Conservation (phyloP, 164 flowering plant genomes). For the Buxus sempervirens region DNA sequence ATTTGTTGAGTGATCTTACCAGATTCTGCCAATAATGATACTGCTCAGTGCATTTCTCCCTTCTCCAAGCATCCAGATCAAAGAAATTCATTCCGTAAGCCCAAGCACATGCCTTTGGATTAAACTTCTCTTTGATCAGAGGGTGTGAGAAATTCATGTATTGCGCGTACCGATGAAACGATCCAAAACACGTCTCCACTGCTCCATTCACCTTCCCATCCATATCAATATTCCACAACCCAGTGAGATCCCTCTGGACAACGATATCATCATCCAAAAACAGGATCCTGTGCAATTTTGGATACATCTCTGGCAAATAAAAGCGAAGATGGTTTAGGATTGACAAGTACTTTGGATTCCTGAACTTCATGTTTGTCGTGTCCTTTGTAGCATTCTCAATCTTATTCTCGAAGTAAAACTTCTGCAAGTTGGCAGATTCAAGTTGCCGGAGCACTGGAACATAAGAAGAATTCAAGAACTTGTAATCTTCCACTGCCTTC, state of each 20-base stretch:
- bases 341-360: conserved; percentile 30
- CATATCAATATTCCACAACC: conserved; percentile 33
- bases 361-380: conserved; percentile 29
- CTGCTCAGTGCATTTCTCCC: conserved; percentile 27
- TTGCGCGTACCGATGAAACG: conserved; percentile 32
- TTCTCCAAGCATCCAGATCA: conserved; percentile 36
- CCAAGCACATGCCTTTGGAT: conserved; percentile 33
- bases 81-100: conserved; percentile 35
- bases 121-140: conserved; percentile 27
- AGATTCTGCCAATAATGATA: conserved; percentile 36
- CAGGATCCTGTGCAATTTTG: conserved; percentile 29
- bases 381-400: conserved; percentile 33
- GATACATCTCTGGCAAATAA: conserved; percentile 32
- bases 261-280: conserved; percentile 34
- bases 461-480: conserved; percentile 31
- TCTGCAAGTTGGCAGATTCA: conserved; percentile 30
- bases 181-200: conserved; percentile 36
- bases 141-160: conserved; percentile 35
- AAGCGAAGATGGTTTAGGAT: conserved; percentile 31
- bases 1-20: conserved; percentile 9
- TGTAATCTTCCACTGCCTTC: conserved; percentile 33
- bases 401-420: conserved; percentile 31
- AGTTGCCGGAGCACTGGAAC: conserved; percentile 31
- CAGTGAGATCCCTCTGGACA: conserved; percentile 34
- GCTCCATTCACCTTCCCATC: conserved; percentile 38